phyloP scores from a whole-genome alignment of 2,329 filamentous ascomycete species.

The Aspergillus quadricinctus region DNA sequence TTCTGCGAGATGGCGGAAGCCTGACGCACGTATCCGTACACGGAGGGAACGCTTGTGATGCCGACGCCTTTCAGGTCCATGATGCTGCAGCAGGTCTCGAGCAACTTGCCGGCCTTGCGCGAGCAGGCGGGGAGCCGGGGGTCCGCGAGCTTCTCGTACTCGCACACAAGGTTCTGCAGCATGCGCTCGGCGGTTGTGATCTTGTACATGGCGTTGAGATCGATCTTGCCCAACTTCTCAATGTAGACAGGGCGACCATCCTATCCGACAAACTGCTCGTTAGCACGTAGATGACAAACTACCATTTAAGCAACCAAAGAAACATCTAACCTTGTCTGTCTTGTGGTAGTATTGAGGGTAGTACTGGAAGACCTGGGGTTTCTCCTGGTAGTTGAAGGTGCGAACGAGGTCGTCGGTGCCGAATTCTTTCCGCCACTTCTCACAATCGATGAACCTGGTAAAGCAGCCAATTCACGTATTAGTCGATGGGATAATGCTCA shows the following conservation, averaged over 20 bases:
- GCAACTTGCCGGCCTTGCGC: slow-evolving; percentile 79
- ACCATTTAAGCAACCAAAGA: background rate
- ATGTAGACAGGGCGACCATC: slow-evolving; percentile 97
- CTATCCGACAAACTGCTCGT: slow-evolving; percentile 42
- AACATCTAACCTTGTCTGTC: slow-evolving; percentile 49
- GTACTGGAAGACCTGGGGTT: slow-evolving; percentile 76
- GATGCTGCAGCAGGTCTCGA: slow-evolving; percentile 97
- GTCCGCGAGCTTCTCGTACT: slow-evolving; percentile 95
- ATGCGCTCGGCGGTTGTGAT: slow-evolving; percentile 91
- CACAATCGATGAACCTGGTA: slow-evolving; percentile 78
- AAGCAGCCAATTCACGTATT: background rate
- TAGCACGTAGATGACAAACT: background rate
- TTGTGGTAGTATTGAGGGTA: slow-evolving; percentile 99
- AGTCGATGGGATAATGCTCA: background rate
- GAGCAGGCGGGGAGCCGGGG: slow-evolving; percentile 92
- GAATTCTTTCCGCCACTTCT: slow-evolving; percentile 86
- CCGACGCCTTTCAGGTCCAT: slow-evolving; percentile 97
- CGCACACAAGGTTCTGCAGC: slow-evolving; percentile 91
- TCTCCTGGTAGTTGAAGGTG: slow-evolving; percentile 84
- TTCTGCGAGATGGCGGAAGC: slow-evolving; percentile 91
- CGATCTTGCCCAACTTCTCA: slow-evolving; percentile 90
- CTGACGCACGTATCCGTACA: slow-evolving; percentile 82
- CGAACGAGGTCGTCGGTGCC: slow-evolving; percentile 76
- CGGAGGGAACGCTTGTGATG: slow-evolving; percentile 71
- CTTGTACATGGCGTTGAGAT: slow-evolving; percentile 84